Evolutionary conservation across 2,329 filamentous ascomycete genomes (phyloP).

Genomic region (Exutisphaerella laricina): DNA sequence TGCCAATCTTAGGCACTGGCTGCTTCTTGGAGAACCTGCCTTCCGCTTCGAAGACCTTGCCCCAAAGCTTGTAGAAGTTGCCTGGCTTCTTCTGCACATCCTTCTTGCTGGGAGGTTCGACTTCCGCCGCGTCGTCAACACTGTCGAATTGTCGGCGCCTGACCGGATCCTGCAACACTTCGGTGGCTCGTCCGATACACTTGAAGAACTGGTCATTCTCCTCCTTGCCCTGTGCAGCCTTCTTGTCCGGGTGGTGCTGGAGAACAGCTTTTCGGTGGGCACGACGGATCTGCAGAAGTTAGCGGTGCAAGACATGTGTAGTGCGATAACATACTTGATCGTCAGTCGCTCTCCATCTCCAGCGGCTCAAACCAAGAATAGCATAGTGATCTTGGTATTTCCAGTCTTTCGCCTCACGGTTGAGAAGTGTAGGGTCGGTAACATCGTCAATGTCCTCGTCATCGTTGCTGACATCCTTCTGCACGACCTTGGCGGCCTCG

Average conservation of each 20-base stretch:
- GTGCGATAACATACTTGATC: too few relatives aligned
- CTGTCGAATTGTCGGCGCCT: conserved; percentile 95
- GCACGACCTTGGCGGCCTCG: conserved; percentile 88
- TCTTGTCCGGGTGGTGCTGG: conserved; percentile 98
- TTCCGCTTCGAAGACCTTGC: conserved; percentile 83
- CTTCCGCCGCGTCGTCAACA: conserved; percentile 87
- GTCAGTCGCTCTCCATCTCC: conserved; percentile 89
- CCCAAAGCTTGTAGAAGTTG: conserved; percentile 95
- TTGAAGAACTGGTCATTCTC: conserved; percentile 99
- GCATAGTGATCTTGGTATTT: conserved; percentile 99
- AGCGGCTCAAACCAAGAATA: conserved; percentile 85
- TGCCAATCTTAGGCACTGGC: conserved; percentile 80
- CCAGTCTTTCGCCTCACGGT: conserved; percentile 96
- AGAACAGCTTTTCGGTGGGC: conserved; percentile 99
- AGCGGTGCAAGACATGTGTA: too few relatives aligned
- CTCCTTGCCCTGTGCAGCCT: conserved; percentile 77
- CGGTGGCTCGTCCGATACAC: conserved; percentile 97
- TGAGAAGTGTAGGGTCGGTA: conserved; percentile 87
- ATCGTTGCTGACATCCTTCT: conserved; percentile 90
- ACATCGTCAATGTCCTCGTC: conserved; percentile 86
- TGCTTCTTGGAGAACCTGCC: conserved; percentile 86
- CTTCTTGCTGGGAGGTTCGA: conserved; percentile 91
- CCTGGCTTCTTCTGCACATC: conserved; percentile 63
- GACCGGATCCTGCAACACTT: conserved; percentile 84
- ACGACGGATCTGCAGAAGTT: conserved; percentile 97